Evolutionary conservation across 2,329 filamentous ascomycete species (phyloP).

Genomic region (Hypomyces rosellus): DNA sequence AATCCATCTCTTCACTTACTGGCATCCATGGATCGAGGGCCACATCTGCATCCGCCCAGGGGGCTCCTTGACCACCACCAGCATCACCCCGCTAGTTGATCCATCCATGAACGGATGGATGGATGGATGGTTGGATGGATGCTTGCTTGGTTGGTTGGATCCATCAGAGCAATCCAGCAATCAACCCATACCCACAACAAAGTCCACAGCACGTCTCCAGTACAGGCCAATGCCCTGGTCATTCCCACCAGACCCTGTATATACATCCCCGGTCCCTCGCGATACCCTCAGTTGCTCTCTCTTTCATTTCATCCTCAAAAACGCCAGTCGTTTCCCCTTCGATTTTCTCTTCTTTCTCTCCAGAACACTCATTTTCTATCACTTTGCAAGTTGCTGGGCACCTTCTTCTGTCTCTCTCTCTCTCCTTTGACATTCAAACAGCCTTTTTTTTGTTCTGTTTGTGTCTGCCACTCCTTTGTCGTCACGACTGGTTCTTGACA

Average conservation of each 20-base stretch:
- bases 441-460: constrained; percentile 22
- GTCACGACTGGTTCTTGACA: constrained; percentile 16
- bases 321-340: constrained; percentile 3
- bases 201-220: too few species aligned
- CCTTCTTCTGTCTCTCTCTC: constrained; percentile 18
- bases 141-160: too few species aligned
- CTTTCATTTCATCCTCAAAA: constrained; percentile 4
- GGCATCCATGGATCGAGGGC: too few species aligned
- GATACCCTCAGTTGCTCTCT: not conserved
- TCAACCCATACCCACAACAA: too few species aligned
- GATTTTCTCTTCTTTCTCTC: constrained; percentile 17
- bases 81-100: too few species aligned
- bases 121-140: too few species aligned
- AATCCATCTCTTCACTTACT: too few species aligned
- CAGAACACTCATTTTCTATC: constrained; percentile 12
- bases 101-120: too few species aligned
- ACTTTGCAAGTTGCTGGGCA: constrained; percentile 26
- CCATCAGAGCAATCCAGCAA: too few species aligned
- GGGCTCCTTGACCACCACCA: too few species aligned
- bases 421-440: constrained; percentile 15
- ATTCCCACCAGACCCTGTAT: not conserved
- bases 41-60: too few species aligned
- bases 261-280: not conserved
- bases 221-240: not conserved
- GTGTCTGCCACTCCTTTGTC: constrained; percentile 24